Base-by-base conservation (phyloP, 2,329 filamentous ascomycete genomes). In the Podosphaera leucotricha region DNA sequence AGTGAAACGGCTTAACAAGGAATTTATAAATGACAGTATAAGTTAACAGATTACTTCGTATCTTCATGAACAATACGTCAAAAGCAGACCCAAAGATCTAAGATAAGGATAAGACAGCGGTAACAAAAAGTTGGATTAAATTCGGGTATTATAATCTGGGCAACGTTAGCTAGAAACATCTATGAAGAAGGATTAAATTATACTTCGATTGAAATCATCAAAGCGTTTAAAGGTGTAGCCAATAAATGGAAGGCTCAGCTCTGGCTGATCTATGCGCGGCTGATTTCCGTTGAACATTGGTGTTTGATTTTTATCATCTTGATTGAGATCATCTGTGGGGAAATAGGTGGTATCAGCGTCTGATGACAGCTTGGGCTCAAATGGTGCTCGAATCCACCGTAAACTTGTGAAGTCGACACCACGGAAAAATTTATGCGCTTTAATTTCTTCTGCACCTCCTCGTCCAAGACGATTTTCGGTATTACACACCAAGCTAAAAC, bases 151-250 rank as follows among this genome's bases (percentile, higher is more conserved):
- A n/a, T 33, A 33, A 33, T 33, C 28, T 33, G 28, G 28, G 11
- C 6, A 33, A 33, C 28, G 15, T 33, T 33, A 33, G 28, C 28
- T 11, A 33, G 4, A 4, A n/a, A 33, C 4, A 11, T n/a, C 28
- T 7, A 6, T 26, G 19, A n/a, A 26, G 8, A 40, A 15, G 10
- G 22, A 26, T 43, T 24, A 43, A 22, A 35, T 42, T 42, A 21
- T 45, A 21, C 39, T 36, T 42, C 40, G 19, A 28, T 40, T 45
- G 40, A 49, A 49, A 63, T 75, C 75, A 61, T 78, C 74, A 54
- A 98, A 98, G 49, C 90, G 82, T 74, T 95, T 98, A 68, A 94
- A 98, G 7, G 90, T 92, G 62, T 93, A 92, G 30, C 84, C 84
- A 55, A 92, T 90, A 60, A 93, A 98, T 2, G 90, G 90, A 63